phyloP scores from a whole-genome alignment of 495 filamentous ascomycete species.

The Massariosphaeria phaeospora region DNA sequence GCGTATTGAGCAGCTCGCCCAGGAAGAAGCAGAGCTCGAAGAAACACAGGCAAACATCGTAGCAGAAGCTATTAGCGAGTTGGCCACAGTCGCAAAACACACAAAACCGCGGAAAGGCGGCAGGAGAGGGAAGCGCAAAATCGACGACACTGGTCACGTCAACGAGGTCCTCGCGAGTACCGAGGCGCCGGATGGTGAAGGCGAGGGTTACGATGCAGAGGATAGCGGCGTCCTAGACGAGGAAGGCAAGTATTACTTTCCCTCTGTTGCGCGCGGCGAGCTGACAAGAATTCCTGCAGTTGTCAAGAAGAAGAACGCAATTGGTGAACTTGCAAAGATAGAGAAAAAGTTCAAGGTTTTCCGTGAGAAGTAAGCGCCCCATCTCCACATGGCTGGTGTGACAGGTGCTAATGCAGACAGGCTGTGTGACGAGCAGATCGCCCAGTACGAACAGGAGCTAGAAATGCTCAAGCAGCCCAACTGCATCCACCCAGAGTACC shows the following conservation, averaged over 20 bases:
- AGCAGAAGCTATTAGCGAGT: constrained; percentile 27
- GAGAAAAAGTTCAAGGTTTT: constrained; percentile 81
- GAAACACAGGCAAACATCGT: constrained; percentile 18
- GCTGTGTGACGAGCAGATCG: constrained; percentile 80
- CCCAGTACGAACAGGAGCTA: constrained; percentile 75
- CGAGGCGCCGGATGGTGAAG: constrained; percentile 20
- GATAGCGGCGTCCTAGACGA: constrained; percentile 29
- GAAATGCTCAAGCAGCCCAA: constrained; percentile 70
- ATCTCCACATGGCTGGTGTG: neutral
- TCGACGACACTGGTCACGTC: constrained; percentile 17
- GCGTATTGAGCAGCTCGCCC: constrained; percentile 13
- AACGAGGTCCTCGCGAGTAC: constrained; percentile 12
- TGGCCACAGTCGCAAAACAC: constrained; percentile 21
- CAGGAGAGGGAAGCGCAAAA: constrained; percentile 36
- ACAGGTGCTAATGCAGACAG: constrained; percentile 43
- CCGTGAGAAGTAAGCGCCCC: constrained; percentile 67
- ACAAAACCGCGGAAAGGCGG: constrained; percentile 34
- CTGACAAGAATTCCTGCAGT: constrained; percentile 47
- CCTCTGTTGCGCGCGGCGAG: neutral
- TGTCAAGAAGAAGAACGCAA: constrained; percentile 70
- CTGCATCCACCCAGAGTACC: constrained; percentile 80
- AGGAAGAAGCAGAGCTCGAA: constrained; percentile 28
- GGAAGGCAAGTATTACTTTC: constrained; percentile 21
- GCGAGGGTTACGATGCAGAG: constrained; percentile 34
- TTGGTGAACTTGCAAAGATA: constrained; percentile 70